Evolutionary conservation across 805 yeast genomes (phyloP).

Genomic region (Saturnispora serradocipensis): DNA sequence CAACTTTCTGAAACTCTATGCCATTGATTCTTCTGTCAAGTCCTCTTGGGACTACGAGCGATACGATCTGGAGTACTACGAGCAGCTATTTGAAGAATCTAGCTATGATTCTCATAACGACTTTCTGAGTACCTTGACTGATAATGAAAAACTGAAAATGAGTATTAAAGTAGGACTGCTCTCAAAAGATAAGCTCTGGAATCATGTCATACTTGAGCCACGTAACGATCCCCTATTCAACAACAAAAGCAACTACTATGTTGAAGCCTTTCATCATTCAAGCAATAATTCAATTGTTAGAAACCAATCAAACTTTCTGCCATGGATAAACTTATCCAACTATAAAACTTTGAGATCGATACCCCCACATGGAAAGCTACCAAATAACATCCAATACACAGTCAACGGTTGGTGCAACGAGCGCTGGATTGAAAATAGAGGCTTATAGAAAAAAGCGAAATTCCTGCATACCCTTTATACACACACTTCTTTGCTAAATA

Average conservation of each 20-base stretch:
- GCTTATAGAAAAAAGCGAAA: background rate
- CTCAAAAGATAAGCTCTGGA: slow-evolving; percentile 45
- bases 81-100: slow-evolving; percentile 22
- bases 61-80: slow-evolving; percentile 27
- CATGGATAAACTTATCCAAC: slow-evolving; percentile 22
- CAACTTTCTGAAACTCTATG: slow-evolving; percentile 38
- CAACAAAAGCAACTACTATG: slow-evolving; percentile 4
- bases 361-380: slow-evolving; percentile 22
- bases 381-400: slow-evolving; percentile 33
- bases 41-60: slow-evolving; percentile 24
- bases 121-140: slow-evolving; percentile 21
- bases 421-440: slow-evolving; percentile 28
- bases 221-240: slow-evolving; percentile 29
- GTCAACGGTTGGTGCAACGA: slow-evolving; percentile 43
- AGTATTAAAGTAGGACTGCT: slow-evolving; percentile 30
- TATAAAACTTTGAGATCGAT: slow-evolving; percentile 15
- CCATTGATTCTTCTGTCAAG: slow-evolving; percentile 37
- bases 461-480: background rate
- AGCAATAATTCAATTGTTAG: slow-evolving; percentile 15
- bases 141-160: slow-evolving; percentile 6
- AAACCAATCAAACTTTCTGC: slow-evolving; percentile 19
- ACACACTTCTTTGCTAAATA: background rate
- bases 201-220: slow-evolving; percentile 43
- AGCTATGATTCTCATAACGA: slow-evolving; percentile 7
- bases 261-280: slow-evolving; percentile 8